Evolutionary conservation across 2,329 filamentous ascomycete species (phyloP), one percentile per base, ranked within the genome.

Genomic region (Teratosphaeria epicoccoides): DNA sequence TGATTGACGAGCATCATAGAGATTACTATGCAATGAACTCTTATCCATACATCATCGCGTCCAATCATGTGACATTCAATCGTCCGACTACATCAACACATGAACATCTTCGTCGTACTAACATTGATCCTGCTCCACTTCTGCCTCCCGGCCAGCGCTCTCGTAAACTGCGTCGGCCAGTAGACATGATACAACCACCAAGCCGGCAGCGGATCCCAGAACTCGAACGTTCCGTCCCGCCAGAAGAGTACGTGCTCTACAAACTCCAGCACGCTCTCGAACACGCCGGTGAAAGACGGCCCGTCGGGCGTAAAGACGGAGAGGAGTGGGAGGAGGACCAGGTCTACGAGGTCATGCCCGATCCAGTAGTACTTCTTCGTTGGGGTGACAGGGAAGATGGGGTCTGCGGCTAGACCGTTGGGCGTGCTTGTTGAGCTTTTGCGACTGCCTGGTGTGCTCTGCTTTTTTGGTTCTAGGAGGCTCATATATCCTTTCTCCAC

Each of bases 71-170:
- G n/a, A n/a, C 14, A 20, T 17, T 17, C 33, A 20, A 40, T 37
- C 29, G 17, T 40, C 14, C n/a, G 9, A 17, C 10, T 17, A 17
- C n/a, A 20, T 40, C 33, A 51, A 40, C 66, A 69, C 56, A 68
- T 66, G 61, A 81, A 81, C 64, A 81, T 73, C 66, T 80, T 82
- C 24, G 73, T 75, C 11, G 84, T 87, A 59, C 82, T 84, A 2
- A 86, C 80, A 65, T 87, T 87, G 33, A 84, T 64, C 54, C 82
- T 72, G 55, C 77, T 82, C 84, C 83, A 87, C 52, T 69, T 71
- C 55, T 62, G 71, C 1, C 78, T 73, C 3, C 63, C 63, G 60
- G 64, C 63, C 51, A 77, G 69, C 47, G 68, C 71, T 51, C 60
- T 62, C 5, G 73, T 46, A 59, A 87, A 82, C 53, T 71, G 70